Evolutionary conservation across 179 eudicot genomes (phyloP).

Genomic region (Patellifolia procumbens): DNA sequence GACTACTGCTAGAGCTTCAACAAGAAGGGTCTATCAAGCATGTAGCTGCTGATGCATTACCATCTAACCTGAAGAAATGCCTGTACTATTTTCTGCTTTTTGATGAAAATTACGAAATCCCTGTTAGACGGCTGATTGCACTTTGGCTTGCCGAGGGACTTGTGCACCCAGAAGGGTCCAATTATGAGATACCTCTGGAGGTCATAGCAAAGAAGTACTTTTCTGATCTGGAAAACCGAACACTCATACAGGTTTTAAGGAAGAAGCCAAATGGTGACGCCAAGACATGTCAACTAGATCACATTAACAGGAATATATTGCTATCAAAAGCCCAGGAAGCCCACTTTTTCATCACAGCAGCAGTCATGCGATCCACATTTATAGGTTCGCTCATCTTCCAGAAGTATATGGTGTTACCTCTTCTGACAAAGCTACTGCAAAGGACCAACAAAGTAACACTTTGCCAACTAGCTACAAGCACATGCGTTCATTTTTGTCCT

Average conservation of each 20-base stretch:
- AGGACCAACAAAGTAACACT: neutral
- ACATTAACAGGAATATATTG: neutral
- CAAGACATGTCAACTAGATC: constrained; percentile 8
- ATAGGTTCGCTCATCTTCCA: constrained; percentile 19
- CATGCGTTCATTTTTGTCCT: constrained; percentile 13
- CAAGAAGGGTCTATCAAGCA: constrained; percentile 11
- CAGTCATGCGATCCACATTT: neutral
- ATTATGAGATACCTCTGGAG: constrained; percentile 1
- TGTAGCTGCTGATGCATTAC: constrained; percentile 18
- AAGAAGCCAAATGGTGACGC: constrained; percentile 13
- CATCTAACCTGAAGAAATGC: constrained; percentile 13
- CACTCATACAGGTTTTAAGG: neutral
- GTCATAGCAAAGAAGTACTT: constrained; percentile 9
- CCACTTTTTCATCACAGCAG: neutral
- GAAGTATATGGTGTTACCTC: neutral
- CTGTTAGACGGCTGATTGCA: constrained; percentile 27
- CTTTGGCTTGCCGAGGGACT: constrained; percentile 35
- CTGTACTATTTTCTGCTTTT: constrained; percentile 20
- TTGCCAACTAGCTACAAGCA: neutral
- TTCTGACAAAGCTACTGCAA: neutral
- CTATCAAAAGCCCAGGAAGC: constrained; percentile 6
- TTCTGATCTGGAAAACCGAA: neutral
- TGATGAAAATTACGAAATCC: constrained; percentile 19
- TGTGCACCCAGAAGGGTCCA: constrained; percentile 11
- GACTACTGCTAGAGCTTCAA: constrained; percentile 1